Conservation (phyloP, 345 rosid species). For the Eucalyptus tenuipes region DNA sequence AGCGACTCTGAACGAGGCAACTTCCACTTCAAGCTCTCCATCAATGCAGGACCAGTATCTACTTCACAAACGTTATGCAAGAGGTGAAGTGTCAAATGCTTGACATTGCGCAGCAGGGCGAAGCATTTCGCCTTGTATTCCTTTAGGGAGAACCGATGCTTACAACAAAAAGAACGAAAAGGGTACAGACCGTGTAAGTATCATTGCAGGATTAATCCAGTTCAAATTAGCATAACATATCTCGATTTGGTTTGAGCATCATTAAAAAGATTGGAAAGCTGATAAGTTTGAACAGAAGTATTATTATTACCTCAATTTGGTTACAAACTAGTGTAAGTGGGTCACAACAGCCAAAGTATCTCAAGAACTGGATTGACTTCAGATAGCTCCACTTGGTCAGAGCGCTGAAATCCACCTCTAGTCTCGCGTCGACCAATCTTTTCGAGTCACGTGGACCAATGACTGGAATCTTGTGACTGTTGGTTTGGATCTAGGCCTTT, state of each 20-base stretch:
- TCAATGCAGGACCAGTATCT: not conserved
- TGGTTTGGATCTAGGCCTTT: not conserved
- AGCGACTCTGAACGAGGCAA: not conserved
- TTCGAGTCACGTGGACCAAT: not conserved
- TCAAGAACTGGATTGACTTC: not conserved
- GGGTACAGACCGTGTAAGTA: not conserved
- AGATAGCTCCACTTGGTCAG: not conserved
- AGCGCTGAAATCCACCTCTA: not conserved
- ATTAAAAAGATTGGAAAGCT: not conserved
- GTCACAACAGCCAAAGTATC: not conserved
- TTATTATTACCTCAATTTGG: not conserved
- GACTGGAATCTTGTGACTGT: not conserved
- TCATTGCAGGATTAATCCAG: not conserved
- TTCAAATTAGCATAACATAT: not conserved
- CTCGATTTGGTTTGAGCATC: not conserved
- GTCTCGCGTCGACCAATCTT: not conserved
- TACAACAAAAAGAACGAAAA: not conserved
- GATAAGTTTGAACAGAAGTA: not conserved
- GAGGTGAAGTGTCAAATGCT: not conserved
- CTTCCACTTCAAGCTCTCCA: not conserved
- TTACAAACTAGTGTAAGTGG: not conserved
- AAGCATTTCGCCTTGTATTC: not conserved
- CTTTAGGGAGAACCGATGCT: not conserved
- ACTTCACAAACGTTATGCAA: not conserved
- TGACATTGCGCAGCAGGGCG: not conserved